Conservation (phyloP, 2,329 filamentous ascomycete genomes). For the Stagonosporopsis rhizophila region DNA sequence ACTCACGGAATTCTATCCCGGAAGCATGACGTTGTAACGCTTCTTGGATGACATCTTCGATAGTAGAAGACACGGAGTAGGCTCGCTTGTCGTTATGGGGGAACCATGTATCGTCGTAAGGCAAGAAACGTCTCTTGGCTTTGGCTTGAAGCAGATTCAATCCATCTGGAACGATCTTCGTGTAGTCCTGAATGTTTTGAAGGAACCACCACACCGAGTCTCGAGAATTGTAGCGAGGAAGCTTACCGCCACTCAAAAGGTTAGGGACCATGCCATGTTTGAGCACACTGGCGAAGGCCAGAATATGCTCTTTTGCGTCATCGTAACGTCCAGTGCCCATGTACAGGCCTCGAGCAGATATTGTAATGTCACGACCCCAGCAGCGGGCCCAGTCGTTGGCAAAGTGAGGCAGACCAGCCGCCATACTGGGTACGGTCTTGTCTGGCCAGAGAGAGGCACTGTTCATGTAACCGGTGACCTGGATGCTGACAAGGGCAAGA, state of each 20-base stretch:
- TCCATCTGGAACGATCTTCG: slow-evolving; percentile 80
- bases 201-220: slow-evolving; percentile 99
- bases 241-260: slow-evolving; percentile 81
- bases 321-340: slow-evolving; percentile 86
- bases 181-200: slow-evolving; percentile 94
- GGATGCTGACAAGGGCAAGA: slow-evolving; percentile 88
- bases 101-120: slow-evolving; percentile 97
- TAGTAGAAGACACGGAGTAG: slow-evolving; percentile 82
- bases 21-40: slow-evolving; percentile 88
- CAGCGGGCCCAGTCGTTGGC: slow-evolving; percentile 92
- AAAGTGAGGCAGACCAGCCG: slow-evolving; percentile 93
- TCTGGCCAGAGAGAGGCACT: slow-evolving; percentile 90
- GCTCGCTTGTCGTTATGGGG: slow-evolving; percentile 79
- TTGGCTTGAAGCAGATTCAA: slow-evolving; percentile 74
- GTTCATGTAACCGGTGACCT: slow-evolving; percentile 87
- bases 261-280: slow-evolving; percentile 99
- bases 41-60: slow-evolving; percentile 92
- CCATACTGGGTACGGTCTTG: slow-evolving; percentile 83
- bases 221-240: slow-evolving; percentile 91
- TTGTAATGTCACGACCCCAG: slow-evolving; percentile 98
- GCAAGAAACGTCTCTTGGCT: slow-evolving; percentile 84
- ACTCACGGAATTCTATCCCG: slow-evolving; percentile 91
- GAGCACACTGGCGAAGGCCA: slow-evolving; percentile 91
- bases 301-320: slow-evolving; percentile 91
- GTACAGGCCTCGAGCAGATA: slow-evolving; percentile 89